Conservation (phyloP, 495 filamentous ascomycete species). For the Penicillium angulare region DNA sequence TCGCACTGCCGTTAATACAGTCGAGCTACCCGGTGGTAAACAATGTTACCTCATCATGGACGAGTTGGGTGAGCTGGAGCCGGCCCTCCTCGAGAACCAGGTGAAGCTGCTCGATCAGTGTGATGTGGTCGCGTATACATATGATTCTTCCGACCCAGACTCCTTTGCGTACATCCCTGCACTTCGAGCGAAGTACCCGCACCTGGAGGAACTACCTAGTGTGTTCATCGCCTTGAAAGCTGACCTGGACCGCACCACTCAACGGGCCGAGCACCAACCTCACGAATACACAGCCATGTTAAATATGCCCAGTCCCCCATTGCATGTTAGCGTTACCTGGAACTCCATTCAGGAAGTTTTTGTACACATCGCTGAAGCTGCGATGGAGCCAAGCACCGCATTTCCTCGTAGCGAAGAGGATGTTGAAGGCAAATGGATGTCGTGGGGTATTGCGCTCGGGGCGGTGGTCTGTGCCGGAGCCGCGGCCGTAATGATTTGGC, state of each 20-base stretch:
- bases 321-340: conserved; percentile 95
- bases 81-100: conserved; percentile 88
- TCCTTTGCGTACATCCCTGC: conserved; percentile 89
- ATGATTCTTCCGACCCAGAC: conserved; percentile 94
- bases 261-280: conserved; percentile 85
- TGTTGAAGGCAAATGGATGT: conserved; percentile 73
- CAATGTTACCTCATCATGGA: conserved; percentile 96
- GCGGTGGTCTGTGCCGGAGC: conserved; percentile 76
- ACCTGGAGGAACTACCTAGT: conserved; percentile 82
- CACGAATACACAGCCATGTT: conserved; percentile 83
- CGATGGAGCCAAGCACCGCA: conserved; percentile 80
- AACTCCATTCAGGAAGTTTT: conserved; percentile 87
- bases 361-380: conserved; percentile 84
- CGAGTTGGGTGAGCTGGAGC: conserved; percentile 93
- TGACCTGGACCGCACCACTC: conserved; percentile 89
- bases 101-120: conserved; percentile 88
- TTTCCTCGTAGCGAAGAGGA: conserved; percentile 86
- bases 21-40: conserved; percentile 92
- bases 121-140: conserved; percentile 91
- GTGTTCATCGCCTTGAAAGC: conserved; percentile 93
- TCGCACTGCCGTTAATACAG: conserved; percentile 89
- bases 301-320: conserved; percentile 71
- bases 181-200: conserved; percentile 72
- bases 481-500: conserved; percentile 79
- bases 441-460: conserved; percentile 80